Conservation (phyloP, 169 alveolate genomes). For the Plasmodium relictum region DNA sequence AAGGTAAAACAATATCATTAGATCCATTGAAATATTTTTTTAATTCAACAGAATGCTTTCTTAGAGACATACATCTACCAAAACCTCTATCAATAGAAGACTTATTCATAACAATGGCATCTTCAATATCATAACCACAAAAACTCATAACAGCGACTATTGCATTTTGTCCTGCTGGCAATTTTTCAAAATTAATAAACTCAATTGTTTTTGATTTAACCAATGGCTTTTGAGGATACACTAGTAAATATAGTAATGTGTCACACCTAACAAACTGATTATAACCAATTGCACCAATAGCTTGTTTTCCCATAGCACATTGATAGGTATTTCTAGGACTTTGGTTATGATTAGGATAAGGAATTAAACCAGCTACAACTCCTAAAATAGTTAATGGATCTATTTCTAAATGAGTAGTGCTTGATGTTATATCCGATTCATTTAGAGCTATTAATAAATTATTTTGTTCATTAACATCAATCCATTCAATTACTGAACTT, state of each 20-base stretch:
- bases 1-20: conserved; percentile 81
- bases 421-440: conserved; percentile 91
- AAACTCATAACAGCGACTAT: conserved; percentile 99
- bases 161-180: conserved; percentile 99
- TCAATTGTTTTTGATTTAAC: conserved; percentile 98
- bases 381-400: conserved; percentile 99
- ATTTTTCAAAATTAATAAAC: conserved; percentile 95
- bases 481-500: conserved; percentile 97
- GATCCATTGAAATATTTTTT: conserved; percentile 87
- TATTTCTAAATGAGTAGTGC: conserved; percentile 99
- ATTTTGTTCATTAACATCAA: conserved; percentile 99
- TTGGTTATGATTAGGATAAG: conserved; percentile 99
- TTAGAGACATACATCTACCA: conserved; percentile 92
- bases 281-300: conserved; percentile 98
- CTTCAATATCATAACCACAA: conserved; percentile 99
- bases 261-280: conserved; percentile 95
- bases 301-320: conserved; percentile 99
- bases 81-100: conserved; percentile 99
- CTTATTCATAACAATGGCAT: conserved; percentile 97
- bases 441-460: conserved; percentile 96
- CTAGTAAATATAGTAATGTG: conserved; percentile 94
- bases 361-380: conserved; percentile 98
- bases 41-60: conserved; percentile 86
- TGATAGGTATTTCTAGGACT: conserved; percentile 99
- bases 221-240: conserved; percentile 98